These are phyloP conservation scores for Dactylellina haptotyla DNA, from an alignment of 2,329 filamentous ascomycete species.

Conservation along the genomic window DNA sequence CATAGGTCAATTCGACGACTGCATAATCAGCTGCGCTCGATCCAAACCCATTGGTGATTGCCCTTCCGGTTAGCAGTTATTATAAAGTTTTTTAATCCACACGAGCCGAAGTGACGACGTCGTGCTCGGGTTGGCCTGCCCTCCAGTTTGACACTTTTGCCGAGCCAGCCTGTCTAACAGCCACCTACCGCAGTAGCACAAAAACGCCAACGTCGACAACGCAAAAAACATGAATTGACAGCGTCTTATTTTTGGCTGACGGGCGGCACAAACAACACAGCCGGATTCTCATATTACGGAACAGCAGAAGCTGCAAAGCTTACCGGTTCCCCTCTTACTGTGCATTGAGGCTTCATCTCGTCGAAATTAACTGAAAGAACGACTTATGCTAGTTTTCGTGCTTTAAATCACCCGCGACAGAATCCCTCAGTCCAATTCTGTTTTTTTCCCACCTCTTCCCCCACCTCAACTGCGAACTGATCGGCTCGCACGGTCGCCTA, in stretches of 20 bases:
- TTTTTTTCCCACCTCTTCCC: background rate
- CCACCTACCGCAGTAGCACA: background rate
- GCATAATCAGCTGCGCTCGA: no score
- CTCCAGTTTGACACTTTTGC: background rate
- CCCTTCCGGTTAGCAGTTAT: slow-evolving; percentile 7
- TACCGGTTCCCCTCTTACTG: no score
- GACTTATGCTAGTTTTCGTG: no score
- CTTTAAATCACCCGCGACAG: no score
- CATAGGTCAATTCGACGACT: no score
- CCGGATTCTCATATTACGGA: no score
- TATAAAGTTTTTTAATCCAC: background rate
- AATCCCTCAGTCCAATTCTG: no score
- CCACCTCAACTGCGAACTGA: background rate
- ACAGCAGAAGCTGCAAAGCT: no score
- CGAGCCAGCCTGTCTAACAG: background rate
- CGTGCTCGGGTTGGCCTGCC: slow-evolving; percentile 20
- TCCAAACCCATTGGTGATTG: background rate
- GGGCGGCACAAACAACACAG: background rate
- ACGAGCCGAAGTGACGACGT: background rate
- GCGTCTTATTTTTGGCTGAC: no score
- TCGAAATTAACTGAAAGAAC: no score
- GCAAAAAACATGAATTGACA: background rate
- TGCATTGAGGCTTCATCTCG: no score
- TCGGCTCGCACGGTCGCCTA: slow-evolving; percentile 10
- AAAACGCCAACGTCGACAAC: slow-evolving; percentile 25